Base-by-base conservation (phyloP, 768 basidiomycete species). In the Leccinum longicurvipes region DNA sequence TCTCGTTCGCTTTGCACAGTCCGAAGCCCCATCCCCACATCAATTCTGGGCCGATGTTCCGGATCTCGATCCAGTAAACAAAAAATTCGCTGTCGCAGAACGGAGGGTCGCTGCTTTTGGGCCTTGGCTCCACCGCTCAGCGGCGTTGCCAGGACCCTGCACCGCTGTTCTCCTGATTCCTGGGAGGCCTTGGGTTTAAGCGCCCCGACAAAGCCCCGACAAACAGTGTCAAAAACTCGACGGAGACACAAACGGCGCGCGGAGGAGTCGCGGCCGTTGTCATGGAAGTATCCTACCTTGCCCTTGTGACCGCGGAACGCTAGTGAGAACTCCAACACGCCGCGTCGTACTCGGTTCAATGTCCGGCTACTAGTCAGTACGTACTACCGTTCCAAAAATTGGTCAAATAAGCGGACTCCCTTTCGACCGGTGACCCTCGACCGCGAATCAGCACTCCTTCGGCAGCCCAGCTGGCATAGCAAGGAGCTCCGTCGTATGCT, bases 111-210 rank as follows among this genome's bases (percentile, higher is more conserved):
- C 67, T 68, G 68, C 41, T 60, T 59, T 60, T 46, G 47, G 55
- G 25, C 41, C 47, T 24, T 47, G n/a, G 53, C 47, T 29, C 27
- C 53, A 60, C 55, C 27, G 66, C 65, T 70, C 67, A 69, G 67
- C 67, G 67, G 69, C 67, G 64, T 56, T 62, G 57, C 57, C 48
- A 62, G 44, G 67, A 61, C 62, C 66, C 58, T 59, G 69, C 55
- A 60, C 59, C 51, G 57, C 58, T 28, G 36, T 53, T 34, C 48
- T 52, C 54, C 50, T 50, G 41, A 58, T 55, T n/a, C 56, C 47
- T 56, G 50, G 27, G 47, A 54, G n/a, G 46, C 5, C n/a, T 21
- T 28, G 50, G 50, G 53, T 58, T 55, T 57, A 34, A 58, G 52
- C 32, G 47, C 63, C 42, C 53, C 56, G 52, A 56, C 52, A 34